phyloP scores from a whole-genome alignment of 2,329 filamentous ascomycete species.

The Hypoxylon sp. region DNA sequence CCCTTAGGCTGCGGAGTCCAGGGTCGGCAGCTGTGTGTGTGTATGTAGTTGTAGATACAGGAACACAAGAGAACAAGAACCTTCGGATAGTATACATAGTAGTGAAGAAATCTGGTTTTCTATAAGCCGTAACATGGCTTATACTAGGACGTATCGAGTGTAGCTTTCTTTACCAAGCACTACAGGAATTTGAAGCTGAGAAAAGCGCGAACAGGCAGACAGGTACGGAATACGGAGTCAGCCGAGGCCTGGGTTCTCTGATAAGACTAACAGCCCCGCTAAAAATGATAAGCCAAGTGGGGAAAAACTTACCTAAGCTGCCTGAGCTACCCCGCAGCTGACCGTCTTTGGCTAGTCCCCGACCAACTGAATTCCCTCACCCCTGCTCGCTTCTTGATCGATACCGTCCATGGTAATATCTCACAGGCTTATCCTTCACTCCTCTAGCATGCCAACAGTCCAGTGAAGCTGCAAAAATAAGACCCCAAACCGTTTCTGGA shows the following conservation, averaged over 20 bases:
- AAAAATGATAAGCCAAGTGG: constrained; percentile 9
- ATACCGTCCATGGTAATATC: not conserved
- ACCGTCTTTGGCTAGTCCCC: constrained; percentile 36
- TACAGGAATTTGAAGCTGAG: constrained; percentile 14
- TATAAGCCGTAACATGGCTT: not conserved
- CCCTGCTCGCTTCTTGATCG: not conserved
- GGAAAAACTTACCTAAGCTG: constrained; percentile 18
- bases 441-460: constrained; percentile 11
- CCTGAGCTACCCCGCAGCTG: constrained; percentile 37
- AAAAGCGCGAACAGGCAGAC: not conserved
- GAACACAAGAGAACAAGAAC: not conserved
- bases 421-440: constrained; percentile 2
- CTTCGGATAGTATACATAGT: not conserved
- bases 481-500: constrained; percentile 32
- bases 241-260: constrained; percentile 25
- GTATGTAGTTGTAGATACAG: constrained; percentile 3
- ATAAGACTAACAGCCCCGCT: constrained; percentile 28
- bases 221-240: constrained; percentile 31
- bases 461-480: not conserved
- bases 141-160: constrained; percentile 8
- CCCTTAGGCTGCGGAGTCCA: constrained; percentile 21
- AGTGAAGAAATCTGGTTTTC: not conserved
- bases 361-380: not conserved
- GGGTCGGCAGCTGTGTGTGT: constrained; percentile 6
- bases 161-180: not conserved